Evolutionary conservation across 768 basidiomycete genomes (phyloP).

Genomic region (Naematelia encephala): DNA sequence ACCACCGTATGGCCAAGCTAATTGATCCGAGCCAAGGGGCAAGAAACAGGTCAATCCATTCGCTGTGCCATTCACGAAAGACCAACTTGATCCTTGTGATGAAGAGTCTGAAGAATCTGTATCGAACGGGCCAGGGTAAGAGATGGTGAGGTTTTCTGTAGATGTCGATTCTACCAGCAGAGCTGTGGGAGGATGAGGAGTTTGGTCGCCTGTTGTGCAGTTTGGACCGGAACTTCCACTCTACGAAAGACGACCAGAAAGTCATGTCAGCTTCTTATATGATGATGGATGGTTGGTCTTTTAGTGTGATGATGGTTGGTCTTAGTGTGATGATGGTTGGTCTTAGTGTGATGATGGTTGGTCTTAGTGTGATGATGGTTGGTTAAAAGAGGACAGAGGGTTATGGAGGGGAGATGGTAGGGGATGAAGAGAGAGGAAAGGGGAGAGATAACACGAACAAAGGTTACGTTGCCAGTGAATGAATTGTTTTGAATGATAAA

Average conservation of each 20-base stretch:
- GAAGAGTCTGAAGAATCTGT: neutral
- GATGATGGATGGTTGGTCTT: too few relatives aligned
- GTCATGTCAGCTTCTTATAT: too few relatives aligned
- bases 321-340: neutral
- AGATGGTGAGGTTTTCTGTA: slow-evolving; percentile 30
- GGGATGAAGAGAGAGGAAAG: neutral
- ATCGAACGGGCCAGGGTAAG: slow-evolving; percentile 9
- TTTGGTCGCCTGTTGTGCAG: slow-evolving; percentile 28
- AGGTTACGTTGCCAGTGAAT: slow-evolving; percentile 33
- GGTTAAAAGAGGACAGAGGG: neutral
- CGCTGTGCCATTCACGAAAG: slow-evolving; percentile 29
- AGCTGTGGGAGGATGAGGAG: slow-evolving; percentile 28
- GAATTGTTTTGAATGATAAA: slow-evolving; percentile 37
- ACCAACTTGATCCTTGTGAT: neutral
- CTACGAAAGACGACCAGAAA: too few relatives aligned
- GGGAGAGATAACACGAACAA: slow-evolving; percentile 25
- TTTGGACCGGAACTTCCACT: slow-evolving; percentile 33
- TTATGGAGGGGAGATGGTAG: neutral
- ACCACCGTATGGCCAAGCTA: slow-evolving; percentile 36
- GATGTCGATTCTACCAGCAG: slow-evolving; percentile 23
- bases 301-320: neutral
- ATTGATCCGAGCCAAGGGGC: slow-evolving; percentile 13
- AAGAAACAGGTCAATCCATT: slow-evolving; percentile 38
- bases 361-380: too few relatives aligned
- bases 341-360: too few relatives aligned